These are phyloP conservation scores for Calonectria fujianensis DNA, from an alignment of 2,329 filamentous ascomycete genomes.

Conservation along the genomic window DNA sequence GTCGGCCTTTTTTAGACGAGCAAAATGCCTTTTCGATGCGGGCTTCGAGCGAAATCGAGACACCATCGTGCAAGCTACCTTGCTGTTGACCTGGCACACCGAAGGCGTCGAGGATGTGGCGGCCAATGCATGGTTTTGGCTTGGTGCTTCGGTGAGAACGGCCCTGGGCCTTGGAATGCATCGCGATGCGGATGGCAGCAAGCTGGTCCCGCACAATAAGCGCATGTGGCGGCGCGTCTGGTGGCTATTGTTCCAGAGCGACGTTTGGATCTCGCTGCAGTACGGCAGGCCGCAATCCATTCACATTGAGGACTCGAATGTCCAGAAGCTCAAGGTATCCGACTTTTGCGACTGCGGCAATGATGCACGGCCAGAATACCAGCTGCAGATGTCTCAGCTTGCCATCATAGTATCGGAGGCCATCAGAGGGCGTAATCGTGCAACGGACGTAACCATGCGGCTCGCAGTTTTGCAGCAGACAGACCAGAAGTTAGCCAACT, in stretches of 20 bases:
- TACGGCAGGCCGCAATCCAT: slow-evolving; percentile 19
- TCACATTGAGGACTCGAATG: slow-evolving; percentile 5
- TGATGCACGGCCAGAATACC: neutral
- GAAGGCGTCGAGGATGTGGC: slow-evolving; percentile 1
- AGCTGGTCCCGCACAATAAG: slow-evolving; percentile 7
- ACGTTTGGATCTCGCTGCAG: slow-evolving; percentile 8
- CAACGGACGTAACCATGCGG: neutral
- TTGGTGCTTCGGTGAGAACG: slow-evolving; percentile 7
- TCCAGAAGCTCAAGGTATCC: neutral
- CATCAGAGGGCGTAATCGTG: neutral
- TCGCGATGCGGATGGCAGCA: slow-evolving; percentile 5
- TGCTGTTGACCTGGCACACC: slow-evolving; percentile 2
- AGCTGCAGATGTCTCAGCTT: slow-evolving; percentile 2
- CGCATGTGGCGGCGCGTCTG: slow-evolving; percentile 12
- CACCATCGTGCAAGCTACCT: neutral
- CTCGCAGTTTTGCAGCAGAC: neutral
- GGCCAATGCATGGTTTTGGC: slow-evolving; percentile 14
- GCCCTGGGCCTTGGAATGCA: slow-evolving; percentile 8
- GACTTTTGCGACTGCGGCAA: slow-evolving; percentile 14
- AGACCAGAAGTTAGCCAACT: slow-evolving; percentile 5
- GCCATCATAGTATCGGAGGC: neutral
- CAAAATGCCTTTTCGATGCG: neutral
- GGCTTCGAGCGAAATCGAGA: slow-evolving; percentile 5
- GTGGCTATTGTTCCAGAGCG: slow-evolving; percentile 12
- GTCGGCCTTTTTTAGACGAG: neutral